Base-by-base conservation (phyloP, 2,329 filamentous ascomycete genomes). In the Fusarium sp. region DNA sequence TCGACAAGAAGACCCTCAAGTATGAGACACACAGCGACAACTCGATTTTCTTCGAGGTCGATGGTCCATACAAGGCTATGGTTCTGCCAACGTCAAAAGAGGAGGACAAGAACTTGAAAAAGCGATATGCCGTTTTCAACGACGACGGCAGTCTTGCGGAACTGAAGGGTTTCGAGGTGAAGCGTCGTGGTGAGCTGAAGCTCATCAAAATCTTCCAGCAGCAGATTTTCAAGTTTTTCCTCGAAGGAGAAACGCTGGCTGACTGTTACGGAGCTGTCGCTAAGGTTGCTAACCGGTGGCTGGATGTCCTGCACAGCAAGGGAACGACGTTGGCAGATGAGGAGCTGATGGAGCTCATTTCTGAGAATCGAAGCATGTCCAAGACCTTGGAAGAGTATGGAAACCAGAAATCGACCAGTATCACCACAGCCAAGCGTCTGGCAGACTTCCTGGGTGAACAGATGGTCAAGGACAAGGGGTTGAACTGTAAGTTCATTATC, bases 401-500 rank as follows among this genome's bases (percentile, higher is more conserved):
- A 18, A 83, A 82, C 10, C 96, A 99, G 74, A 99, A 99, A 77
- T 98, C 95, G 1, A 99, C 96, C 2, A 97, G 96, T n/a, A 99
- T 99, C 77, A 99, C 96, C 4, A 99, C 96, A 0, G 96, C 96
- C 13, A 96, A 91, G 74, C 93, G 96, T 66, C 81, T 99, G 40
- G 96, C 96, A 35, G 96, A 99, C 75, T 99, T 99, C 76, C 77
- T 99, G 65, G 96, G 96, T 35, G 95, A 97, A 77, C 94, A 97
- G 76, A 99, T 99, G 96, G 90, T 97, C 74, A 99, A 99, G 76
- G 96, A 99, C 80, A 99, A 98, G 79, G 96, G 96, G 5, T 80
- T 99, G 72, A 99, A 99, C 82, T 99, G 96, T 89, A 98, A 98
- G 80, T 99, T 98, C 79, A 97, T 99, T 77, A 97, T 99, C 75